These are phyloP conservation scores for Filosporella fistucella DNA, from an alignment of 495 filamentous ascomycete species.

Conservation along the genomic window DNA sequence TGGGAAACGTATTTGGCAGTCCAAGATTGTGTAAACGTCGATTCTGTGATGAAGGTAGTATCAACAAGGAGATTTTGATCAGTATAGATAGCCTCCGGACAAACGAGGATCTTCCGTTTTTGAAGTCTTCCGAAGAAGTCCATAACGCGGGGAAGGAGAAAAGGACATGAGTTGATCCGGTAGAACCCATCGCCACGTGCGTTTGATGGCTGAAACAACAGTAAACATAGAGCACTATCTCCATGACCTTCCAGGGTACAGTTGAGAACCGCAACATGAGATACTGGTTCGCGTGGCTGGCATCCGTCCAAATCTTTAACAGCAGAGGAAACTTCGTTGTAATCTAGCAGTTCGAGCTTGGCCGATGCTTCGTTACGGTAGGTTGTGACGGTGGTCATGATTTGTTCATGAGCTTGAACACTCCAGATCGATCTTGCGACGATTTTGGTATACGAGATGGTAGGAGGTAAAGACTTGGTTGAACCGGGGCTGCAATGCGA, in stretches of 20 bases:
- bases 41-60: constrained; percentile 1
- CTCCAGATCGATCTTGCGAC: background rate
- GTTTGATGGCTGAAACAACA: constrained; percentile 1
- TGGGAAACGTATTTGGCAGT: background rate
- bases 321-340: background rate
- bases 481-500: background rate
- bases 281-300: background rate
- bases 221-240: constrained; percentile 12
- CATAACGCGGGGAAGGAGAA: constrained; percentile 2
- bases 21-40: background rate
- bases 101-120: constrained; percentile 6
- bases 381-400: constrained; percentile 10
- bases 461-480: constrained; percentile 2
- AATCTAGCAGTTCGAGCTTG: background rate
- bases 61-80: background rate
- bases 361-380: constrained; percentile 7
- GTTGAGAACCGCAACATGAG: constrained; percentile 14
- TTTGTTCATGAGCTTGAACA: constrained; percentile 12
- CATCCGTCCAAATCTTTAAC: background rate
- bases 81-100: background rate
- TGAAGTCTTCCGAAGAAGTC: constrained; percentile 1
- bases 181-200: background rate
- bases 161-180: background rate
- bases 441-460: constrained; percentile 4
- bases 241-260: background rate